phyloP scores from a whole-genome alignment of 1,139 yeast genomes.

The Scheffersomyces stambukii region DNA sequence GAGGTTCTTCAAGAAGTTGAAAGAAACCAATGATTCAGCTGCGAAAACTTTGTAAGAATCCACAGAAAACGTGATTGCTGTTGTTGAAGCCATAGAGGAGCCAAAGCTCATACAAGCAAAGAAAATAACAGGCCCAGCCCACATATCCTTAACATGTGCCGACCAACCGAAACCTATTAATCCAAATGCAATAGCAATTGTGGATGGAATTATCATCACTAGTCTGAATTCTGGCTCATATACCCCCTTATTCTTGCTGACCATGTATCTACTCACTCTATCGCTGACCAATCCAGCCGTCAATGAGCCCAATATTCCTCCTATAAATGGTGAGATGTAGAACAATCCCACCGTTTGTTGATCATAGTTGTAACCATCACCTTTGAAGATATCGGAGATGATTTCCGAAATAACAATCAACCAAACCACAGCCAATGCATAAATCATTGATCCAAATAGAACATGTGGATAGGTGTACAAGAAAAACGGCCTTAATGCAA shows the following conservation, averaged over 20 bases:
- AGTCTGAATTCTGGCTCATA: slow-evolving; percentile 64
- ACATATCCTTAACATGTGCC: slow-evolving; percentile 39
- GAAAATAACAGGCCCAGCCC: slow-evolving; percentile 58
- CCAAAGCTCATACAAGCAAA: slow-evolving; percentile 58
- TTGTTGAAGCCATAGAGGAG: slow-evolving; percentile 56
- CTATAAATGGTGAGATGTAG: slow-evolving; percentile 55
- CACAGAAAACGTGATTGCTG: slow-evolving; percentile 58
- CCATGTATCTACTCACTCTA: slow-evolving; percentile 33
- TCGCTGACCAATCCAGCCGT: slow-evolving; percentile 52
- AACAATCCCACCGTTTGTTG: slow-evolving; percentile 52
- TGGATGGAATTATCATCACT: slow-evolving; percentile 49
- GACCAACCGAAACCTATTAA: slow-evolving; percentile 66
- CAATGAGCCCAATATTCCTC: slow-evolving; percentile 56
- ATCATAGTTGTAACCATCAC: slow-evolving; percentile 43
- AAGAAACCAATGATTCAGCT: slow-evolving; percentile 54
- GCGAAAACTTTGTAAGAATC: slow-evolving; percentile 59
- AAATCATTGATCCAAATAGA: slow-evolving; percentile 49
- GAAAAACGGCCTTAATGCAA: slow-evolving; percentile 52
- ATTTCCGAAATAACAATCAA: slow-evolving; percentile 58
- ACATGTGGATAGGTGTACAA: slow-evolving; percentile 50
- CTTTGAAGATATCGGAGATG: slow-evolving; percentile 46
- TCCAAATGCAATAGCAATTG: slow-evolving; percentile 45
- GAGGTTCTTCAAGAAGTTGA: slow-evolving; percentile 51
- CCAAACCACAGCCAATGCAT: slow-evolving; percentile 61
- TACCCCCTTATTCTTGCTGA: slow-evolving; percentile 43